A percentile compares a stretch with the other conserved stretches of the same genome.
phyloP scores from a whole-genome alignment of 1,139 yeast genomes.

The Scheffersomyces cryptocercus region DNA sequence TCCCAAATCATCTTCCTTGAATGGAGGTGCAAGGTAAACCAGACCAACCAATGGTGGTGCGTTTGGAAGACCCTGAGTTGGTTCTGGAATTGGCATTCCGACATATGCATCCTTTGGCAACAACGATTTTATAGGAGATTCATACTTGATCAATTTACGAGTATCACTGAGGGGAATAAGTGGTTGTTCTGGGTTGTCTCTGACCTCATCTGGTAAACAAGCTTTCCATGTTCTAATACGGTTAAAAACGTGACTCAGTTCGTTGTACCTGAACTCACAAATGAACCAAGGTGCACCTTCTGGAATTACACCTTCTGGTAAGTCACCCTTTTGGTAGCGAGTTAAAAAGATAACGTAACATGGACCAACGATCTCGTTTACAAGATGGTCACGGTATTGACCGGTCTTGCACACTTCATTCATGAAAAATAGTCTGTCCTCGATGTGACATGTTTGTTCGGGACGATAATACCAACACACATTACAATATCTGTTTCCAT shows the following conservation, averaged over 20 bases:
- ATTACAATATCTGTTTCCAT: conserved; percentile 84
- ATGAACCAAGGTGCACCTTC: conserved; percentile 82
- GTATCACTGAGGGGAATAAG: conserved; percentile 52
- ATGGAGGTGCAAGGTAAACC: conserved; percentile 75
- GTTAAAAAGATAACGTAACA: conserved; percentile 95
- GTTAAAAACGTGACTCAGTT: conserved; percentile 84
- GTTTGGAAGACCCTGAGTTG: conserved; percentile 67
- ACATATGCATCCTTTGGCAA: conserved; percentile 72
- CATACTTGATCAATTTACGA: conserved; percentile 70
- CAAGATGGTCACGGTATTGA: conserved; percentile 91
- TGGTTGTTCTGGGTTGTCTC: conserved; percentile 84
- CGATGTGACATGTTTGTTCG: conserved; percentile 94
- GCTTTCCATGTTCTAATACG: conserved; percentile 98
- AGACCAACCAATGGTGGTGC: conserved; percentile 95
- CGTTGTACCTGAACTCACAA: conserved; percentile 94
- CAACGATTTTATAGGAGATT: conserved; percentile 80
- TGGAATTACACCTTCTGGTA: conserved; percentile 64
- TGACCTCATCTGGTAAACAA: conserved; percentile 93
- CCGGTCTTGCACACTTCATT: conserved; percentile 97
- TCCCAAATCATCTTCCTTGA: conserved; percentile 76
- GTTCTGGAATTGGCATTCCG: conserved; percentile 78
- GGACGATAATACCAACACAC: conserved; percentile 98
- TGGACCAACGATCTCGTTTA: conserved; percentile 86
- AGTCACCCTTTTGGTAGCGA: conserved; percentile 92
- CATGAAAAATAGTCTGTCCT: conserved; percentile 82